These are phyloP conservation scores for Dactylellina haptotyla DNA, from an alignment of 2,329 filamentous ascomycete species.

Conservation along the genomic window DNA sequence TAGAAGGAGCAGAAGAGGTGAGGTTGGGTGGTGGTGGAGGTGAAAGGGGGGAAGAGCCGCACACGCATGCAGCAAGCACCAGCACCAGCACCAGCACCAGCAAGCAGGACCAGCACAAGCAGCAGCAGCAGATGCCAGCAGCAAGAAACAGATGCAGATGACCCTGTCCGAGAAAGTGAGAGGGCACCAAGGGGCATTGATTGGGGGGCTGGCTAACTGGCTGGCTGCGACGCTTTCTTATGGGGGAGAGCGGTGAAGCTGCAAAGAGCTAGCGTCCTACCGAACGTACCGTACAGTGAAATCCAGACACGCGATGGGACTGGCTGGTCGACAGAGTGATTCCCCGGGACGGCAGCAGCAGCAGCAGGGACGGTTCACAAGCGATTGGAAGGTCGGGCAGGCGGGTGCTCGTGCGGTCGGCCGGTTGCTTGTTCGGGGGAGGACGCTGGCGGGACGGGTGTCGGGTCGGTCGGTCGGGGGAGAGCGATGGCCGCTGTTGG, in stretches of 20 bases:
- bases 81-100: too few relatives aligned
- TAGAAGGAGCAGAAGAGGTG: constrained; percentile 15
- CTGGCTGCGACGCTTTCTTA: constrained; percentile 29
- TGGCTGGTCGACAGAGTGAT: not conserved
- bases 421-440: too few relatives aligned
- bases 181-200: constrained; percentile 40
- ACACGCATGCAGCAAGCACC: too few relatives aligned
- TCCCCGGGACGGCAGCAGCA: not conserved
- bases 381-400: constrained; percentile 5
- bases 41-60: constrained; percentile 35
- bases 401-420: too few relatives aligned
- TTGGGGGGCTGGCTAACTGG: constrained; percentile 28
- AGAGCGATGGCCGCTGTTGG: constrained; percentile 6
- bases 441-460: too few relatives aligned
- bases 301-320: constrained; percentile 17
- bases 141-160: constrained; percentile 32
- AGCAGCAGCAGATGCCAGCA: too few relatives aligned
- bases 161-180: constrained; percentile 23
- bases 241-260: constrained; percentile 11
- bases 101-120: too few relatives aligned
- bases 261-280: constrained; percentile 2
- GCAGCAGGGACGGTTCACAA: too few relatives aligned
- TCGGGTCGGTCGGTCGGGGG: constrained; percentile 3
- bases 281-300: too few relatives aligned
- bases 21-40: too few relatives aligned